Percentiles rank a stretch among this genome's conserved stretches.
Conservation (phyloP, 495 filamentous ascomycete species). For the Jackrogersella minutella region DNA sequence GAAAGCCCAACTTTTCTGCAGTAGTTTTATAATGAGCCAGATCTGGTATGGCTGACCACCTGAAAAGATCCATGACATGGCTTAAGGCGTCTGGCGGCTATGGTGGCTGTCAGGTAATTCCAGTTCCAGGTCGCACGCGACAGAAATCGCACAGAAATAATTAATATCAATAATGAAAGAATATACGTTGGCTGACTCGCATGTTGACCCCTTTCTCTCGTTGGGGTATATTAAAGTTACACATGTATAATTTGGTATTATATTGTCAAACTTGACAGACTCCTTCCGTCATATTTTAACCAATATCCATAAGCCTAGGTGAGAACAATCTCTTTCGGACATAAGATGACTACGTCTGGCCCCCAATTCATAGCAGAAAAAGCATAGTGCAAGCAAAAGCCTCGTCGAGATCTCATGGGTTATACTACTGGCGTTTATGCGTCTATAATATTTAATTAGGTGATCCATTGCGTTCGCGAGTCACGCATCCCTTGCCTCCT, state of each 20-base stretch:
- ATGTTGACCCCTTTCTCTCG: background rate
- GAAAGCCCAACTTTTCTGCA: constrained; percentile 11
- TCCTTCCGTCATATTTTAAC: background rate
- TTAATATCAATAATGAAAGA: background rate
- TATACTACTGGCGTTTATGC: too few relatives aligned
- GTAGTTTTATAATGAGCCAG: background rate
- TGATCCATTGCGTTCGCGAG: too few relatives aligned
- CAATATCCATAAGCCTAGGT: constrained; percentile 16
- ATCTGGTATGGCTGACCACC: constrained; percentile 1
- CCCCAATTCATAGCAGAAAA: background rate
- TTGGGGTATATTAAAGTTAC: background rate
- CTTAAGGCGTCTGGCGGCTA: constrained; percentile 9
- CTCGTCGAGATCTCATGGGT: too few relatives aligned
- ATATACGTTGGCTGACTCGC: constrained; percentile 4
- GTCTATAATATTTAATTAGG: too few relatives aligned
- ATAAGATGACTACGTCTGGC: constrained; percentile 3
- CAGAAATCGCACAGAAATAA: background rate
- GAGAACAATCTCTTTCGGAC: constrained; percentile 7
- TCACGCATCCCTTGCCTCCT: background rate
- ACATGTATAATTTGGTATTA: background rate
- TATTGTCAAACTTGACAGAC: background rate
- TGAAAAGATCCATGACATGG: background rate
- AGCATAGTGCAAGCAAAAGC: too few relatives aligned
- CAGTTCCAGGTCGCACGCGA: background rate
- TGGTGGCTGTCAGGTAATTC: constrained; percentile 14